A percentile compares a stretch with the other conserved stretches of the same genome.
These are phyloP conservation scores for Elaphomyces granulatus DNA, from an alignment of 495 filamentous ascomycete genomes.

Conservation along the genomic window DNA sequence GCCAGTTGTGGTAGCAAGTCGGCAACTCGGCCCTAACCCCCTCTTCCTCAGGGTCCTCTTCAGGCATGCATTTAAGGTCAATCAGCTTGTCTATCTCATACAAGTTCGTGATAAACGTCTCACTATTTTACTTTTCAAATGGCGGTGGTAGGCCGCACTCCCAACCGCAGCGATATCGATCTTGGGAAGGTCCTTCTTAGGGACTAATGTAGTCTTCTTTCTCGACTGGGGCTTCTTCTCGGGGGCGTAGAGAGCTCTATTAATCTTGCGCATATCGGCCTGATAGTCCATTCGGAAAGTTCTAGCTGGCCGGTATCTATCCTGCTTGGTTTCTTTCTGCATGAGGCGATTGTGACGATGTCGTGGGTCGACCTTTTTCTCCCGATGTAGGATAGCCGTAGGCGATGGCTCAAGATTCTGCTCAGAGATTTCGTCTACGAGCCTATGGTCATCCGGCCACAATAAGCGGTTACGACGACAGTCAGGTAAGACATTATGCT, in stretches of 20 bases:
- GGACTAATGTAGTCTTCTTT: not conserved
- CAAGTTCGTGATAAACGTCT: not conserved
- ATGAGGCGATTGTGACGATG: not conserved
- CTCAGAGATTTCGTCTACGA: not conserved
- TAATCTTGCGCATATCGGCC: not conserved
- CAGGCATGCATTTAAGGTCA: not conserved
- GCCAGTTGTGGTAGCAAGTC: slow-evolving; percentile 1
- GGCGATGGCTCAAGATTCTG: not conserved
- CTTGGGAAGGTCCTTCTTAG: not conserved
- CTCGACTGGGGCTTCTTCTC: not conserved
- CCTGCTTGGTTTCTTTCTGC: not conserved
- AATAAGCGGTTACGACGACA: not conserved
- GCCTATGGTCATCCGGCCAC: not conserved
- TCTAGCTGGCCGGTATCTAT: not conserved
- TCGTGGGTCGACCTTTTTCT: not conserved
- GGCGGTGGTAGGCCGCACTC: not conserved
- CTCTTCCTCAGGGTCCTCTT: not conserved
- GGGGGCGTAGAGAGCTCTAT: not conserved
- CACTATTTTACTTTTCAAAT: not conserved
- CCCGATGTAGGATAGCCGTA: not conserved
- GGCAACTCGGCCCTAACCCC: not conserved
- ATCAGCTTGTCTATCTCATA: not conserved
- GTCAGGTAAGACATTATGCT: not conserved
- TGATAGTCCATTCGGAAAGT: not conserved
- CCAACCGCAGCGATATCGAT: slow-evolving; percentile 1